These are phyloP conservation scores for Monilinia laxa DNA, from an alignment of 2,329 filamentous ascomycete genomes.

Conservation along the genomic window DNA sequence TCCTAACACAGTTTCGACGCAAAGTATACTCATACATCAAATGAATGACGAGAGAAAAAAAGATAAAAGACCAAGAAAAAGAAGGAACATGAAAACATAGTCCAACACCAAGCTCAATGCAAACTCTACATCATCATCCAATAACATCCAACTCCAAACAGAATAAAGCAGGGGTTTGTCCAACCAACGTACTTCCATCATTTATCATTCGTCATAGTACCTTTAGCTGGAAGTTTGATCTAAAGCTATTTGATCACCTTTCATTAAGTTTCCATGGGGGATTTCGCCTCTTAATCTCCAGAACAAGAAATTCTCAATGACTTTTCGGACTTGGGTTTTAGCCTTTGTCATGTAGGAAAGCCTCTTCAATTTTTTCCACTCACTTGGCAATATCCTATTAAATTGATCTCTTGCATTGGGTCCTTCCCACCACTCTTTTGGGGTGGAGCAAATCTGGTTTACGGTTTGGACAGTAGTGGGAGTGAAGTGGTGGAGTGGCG, in stretches of 20 bases:
- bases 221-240: too few relatives aligned
- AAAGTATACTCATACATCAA: not conserved
- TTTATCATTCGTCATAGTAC: too few relatives aligned
- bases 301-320: constrained; percentile 17
- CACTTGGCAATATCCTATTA: not conserved
- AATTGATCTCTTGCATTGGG: not conserved
- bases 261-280: constrained; percentile 2
- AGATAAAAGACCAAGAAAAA: not conserved
- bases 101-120: not conserved
- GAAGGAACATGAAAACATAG: not conserved
- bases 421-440: constrained; percentile 9
- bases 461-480: constrained; percentile 79
- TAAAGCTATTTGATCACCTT: not conserved
- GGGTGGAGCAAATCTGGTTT: constrained; percentile 47
- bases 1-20: not conserved
- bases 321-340: not conserved
- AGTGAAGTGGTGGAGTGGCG: constrained; percentile 65
- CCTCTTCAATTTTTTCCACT: not conserved
- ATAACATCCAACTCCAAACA: not conserved
- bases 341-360: not conserved
- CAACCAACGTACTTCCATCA: not conserved
- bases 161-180: not conserved
- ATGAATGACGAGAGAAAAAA: not conserved
- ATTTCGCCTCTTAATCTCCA: constrained; percentile 1
- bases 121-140: not conserved